Conservation (phyloP, 2,329 filamentous ascomycete species). For the Cytospora schulzeri region DNA sequence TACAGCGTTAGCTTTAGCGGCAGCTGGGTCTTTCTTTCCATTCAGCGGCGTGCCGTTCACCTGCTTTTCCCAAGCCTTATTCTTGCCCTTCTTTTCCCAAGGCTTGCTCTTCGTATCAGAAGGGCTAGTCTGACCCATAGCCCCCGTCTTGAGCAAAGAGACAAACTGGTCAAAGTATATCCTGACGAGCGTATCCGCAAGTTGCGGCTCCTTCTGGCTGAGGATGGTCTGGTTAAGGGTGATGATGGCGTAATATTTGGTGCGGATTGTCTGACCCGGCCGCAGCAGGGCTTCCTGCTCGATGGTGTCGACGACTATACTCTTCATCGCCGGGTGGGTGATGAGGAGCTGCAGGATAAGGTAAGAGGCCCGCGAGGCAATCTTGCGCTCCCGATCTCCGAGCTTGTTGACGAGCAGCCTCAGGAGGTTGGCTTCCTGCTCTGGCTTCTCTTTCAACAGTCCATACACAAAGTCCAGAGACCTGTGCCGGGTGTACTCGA, state of each 20-base stretch:
- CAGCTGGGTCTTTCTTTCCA: conserved; percentile 34
- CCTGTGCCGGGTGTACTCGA: conserved; percentile 86
- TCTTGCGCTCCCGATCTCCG: conserved; percentile 92
- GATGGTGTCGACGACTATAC: conserved; percentile 78
- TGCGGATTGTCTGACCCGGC: conserved; percentile 82
- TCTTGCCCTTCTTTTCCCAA: conserved; percentile 37
- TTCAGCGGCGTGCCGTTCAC: conserved; percentile 35
- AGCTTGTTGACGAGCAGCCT: conserved; percentile 94
- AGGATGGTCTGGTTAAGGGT: conserved; percentile 96
- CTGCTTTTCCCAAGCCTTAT: conserved; percentile 45
- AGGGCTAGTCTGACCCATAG: conserved; percentile 45
- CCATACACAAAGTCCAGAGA: conserved; percentile 91
- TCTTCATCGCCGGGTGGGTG: conserved; percentile 91
- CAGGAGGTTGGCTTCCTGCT: conserved; percentile 93
- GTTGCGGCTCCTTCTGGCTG: conserved; percentile 76
- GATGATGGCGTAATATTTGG: conserved; percentile 94
- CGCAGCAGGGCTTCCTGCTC: conserved; percentile 88
- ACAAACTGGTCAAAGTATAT: conserved; percentile 94
- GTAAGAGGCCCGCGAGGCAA: conserved; percentile 90
- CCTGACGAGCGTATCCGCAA: conserved; percentile 78
- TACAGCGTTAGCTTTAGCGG: conserved; percentile 40
- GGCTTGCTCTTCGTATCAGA: conserved; percentile 44
- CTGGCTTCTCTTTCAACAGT: conserved; percentile 90
- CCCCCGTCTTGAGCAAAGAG: conserved; percentile 69
- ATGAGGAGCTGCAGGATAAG: conserved; percentile 88